Evolutionary conservation across 176 grass and related monocot species (phyloP), one percentile per base, ranked within the genome.

Genomic region (Secale cereale): DNA sequence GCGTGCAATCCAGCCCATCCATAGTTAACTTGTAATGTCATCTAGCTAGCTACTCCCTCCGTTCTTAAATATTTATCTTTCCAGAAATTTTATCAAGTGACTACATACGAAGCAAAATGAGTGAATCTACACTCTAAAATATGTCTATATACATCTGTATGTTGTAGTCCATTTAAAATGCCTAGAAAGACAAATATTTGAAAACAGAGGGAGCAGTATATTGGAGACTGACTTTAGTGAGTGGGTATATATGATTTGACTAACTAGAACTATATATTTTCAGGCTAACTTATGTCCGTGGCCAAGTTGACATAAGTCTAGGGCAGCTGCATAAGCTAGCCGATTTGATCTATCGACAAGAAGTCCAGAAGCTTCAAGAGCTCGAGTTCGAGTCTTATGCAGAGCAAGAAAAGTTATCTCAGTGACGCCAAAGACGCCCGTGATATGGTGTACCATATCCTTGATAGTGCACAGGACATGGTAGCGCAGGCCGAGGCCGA

Each of bases 221-320:
- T 31, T 31, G 30, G 30, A 31, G 30, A 31, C 30, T 31, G 30
- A 31, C 30, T 31, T 31, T 31, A 31, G 30, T 31, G 30, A 31
- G 2, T 31, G 30, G 30, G n/a, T 73, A 73, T 22, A 35, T 73
- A 46, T n/a, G n/a, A n/a, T n/a, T n/a, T 73, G 39, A 73, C n/a
- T 73, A 73, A 73, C 40, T 73, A 73, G 40, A 40, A 73, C 70
- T 45, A 46, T 16, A 73, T 73, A 73, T 73, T 73, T 37, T 73
- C 40, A 73, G 70, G 70, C 39, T 73, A 16, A 46, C 65, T 68
- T 30, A 68, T 68, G 65, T 35, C 65, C 65, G 30, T 68, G 65
- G 35, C 30, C 65, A 9, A 35, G 29, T 68, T 68, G 65, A 68
- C 33, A 20, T 68, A 68, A 68, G 17, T 20, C 30, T 3, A 31